Conservation (phyloP, 108 stramenopile genomes). For the Aureococcus anophagefferens region DNA sequence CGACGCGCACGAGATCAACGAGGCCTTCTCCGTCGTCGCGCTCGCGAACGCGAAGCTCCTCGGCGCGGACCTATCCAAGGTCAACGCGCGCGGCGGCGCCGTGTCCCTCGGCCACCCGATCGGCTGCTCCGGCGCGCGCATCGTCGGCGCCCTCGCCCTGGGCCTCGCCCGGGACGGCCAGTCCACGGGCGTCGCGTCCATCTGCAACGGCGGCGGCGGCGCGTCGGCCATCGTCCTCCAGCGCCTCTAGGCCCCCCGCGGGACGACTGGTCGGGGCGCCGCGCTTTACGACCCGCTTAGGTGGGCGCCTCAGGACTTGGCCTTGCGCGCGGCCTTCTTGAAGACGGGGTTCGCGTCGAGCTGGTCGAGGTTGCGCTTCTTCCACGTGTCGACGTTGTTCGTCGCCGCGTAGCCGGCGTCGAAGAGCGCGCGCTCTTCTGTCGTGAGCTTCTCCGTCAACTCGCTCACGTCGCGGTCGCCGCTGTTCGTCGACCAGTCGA, state of each 20-base stretch:
- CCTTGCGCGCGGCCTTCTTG: no score
- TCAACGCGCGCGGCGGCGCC: slow-evolving; percentile 90
- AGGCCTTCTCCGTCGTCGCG: slow-evolving; percentile 91
- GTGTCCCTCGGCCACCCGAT: slow-evolving; percentile 92
- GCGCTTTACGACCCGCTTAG: no score
- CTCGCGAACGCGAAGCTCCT: slow-evolving; percentile 76
- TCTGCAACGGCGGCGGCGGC: slow-evolving; percentile 97
- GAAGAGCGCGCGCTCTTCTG: neutral
- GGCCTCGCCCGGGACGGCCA: slow-evolving; percentile 76
- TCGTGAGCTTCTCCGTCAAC: neutral
- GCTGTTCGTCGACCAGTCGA: neutral
- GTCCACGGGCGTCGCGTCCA: slow-evolving; percentile 78
- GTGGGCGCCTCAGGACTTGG: no score
- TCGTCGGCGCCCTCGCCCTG: slow-evolving; percentile 71
- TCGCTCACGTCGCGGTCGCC: neutral
- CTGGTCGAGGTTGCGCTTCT: neutral
- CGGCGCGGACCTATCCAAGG: slow-evolving; percentile 56
- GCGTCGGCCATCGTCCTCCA: slow-evolving; percentile 88
- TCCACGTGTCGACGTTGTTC: neutral
- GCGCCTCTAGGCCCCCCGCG: no score
- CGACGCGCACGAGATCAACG: slow-evolving; percentile 94
- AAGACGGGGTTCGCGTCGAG: no score
- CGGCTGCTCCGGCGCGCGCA: slow-evolving; percentile 82
- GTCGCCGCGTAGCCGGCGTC: neutral
- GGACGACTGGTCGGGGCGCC: no score